These are phyloP conservation scores for Starmera caribaea DNA, from an alignment of 805 yeast species.

Conservation along the genomic window DNA sequence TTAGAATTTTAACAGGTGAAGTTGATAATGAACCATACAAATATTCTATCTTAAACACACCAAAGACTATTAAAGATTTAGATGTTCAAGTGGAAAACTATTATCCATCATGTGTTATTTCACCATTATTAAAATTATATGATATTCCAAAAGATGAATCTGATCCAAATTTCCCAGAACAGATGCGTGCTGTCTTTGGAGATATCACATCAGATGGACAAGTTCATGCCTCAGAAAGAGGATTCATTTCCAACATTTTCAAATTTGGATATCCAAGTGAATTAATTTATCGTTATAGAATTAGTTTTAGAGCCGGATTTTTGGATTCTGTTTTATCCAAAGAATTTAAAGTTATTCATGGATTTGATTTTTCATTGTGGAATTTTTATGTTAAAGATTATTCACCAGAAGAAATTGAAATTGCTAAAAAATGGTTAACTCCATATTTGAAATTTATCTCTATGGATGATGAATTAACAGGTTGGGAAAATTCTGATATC, in stretches of 20 bases:
- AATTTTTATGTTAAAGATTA: constrained; percentile 19
- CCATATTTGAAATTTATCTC: constrained; percentile 23
- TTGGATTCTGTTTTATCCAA: constrained; percentile 14
- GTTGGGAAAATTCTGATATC: constrained; percentile 22
- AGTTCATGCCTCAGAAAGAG: constrained; percentile 28
- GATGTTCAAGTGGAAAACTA: constrained; percentile 25
- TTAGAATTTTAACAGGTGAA: constrained; percentile 24
- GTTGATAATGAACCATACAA: constrained; percentile 24
- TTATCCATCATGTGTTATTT: constrained; percentile 22
- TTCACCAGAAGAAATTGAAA: constrained; percentile 17
- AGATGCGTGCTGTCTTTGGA: constrained; percentile 21
- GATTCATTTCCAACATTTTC: constrained; percentile 23
- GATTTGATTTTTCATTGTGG: constrained; percentile 26
- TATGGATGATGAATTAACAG: constrained; percentile 14
- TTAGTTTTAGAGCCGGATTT: constrained; percentile 20
- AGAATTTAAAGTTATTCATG: constrained; percentile 26
- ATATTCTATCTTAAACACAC: constrained; percentile 23
- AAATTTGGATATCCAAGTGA: constrained; percentile 18
- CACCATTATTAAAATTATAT: constrained; percentile 19
- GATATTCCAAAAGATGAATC: constrained; percentile 4
- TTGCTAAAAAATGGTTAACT: constrained; percentile 16
- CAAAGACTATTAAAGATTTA: constrained; percentile 19
- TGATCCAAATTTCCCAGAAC: constrained; percentile 11
- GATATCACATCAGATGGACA: constrained; percentile 28
- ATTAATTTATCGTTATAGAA: constrained; percentile 22